Evolutionary conservation across 345 rosid genomes (phyloP), one percentile per base, ranked within the genome.

Genomic region (Brassica nigra): DNA sequence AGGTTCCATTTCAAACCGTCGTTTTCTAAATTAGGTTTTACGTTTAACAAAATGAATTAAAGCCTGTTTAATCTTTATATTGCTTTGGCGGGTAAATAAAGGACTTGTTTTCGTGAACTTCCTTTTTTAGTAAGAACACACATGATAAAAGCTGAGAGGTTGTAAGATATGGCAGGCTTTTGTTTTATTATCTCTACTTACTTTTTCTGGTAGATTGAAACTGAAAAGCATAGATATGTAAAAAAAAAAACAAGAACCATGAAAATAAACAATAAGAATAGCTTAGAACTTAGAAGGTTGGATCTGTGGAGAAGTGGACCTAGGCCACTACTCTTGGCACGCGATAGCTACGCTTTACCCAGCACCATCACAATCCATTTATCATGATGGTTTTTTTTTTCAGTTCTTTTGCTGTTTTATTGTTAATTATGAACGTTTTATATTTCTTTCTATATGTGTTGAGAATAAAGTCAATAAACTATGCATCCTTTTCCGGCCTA

Each of bases 291-390:
- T 30, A 79, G 55, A 59, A 75, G 65, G 47, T 65, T 55, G 81
- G 71, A 77, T 76, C 68, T 76, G 74, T 80, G 85, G 77, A 83
- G 33, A 9, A 58, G 82, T 83, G 85, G 90, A 88, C 66, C 84
- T 71, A 65, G 44, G 47, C 61, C 84, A 66, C 86, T 80, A 68
- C 66, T 67, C 42, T 54, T 67, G 76, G 83, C 83, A 79, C 81
- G 86, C 78, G 68, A 62, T 74, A 18, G 74, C 80, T 73, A 76
- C 76, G 65, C 84, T 81, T 81, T 71, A 76, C 62, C 84, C 84
- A 76, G 84, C 84, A 76, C 58, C 80, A 81, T 81, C 80, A 76
- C 80, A 68, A 69, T 69, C 42, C 76, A 71, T 75, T 74, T 52
- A 55, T 75, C 78, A 68, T 30, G 15, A 61, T 52, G 57, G 0